phyloP scores from a whole-genome alignment of 23 red algal genomes.

The Gracilaria caudata region DNA sequence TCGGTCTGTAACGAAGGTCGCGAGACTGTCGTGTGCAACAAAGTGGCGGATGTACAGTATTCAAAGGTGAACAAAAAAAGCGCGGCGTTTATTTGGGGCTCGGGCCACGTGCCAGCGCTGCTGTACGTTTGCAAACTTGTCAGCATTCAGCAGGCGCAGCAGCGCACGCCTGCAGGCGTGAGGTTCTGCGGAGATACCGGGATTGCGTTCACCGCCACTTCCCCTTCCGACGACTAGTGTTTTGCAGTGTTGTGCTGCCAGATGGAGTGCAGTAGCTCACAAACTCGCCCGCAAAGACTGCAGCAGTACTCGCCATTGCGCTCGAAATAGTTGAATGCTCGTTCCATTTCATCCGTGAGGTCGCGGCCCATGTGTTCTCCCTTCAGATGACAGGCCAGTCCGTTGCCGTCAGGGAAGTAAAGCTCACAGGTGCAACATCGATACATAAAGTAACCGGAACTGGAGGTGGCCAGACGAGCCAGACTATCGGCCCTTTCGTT shows the following conservation, averaged over 20 bases:
- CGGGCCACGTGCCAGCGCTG: too few relatives aligned
- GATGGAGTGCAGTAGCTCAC: neutral
- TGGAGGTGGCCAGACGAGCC: neutral
- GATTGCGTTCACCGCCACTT: neutral
- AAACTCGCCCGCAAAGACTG: neutral
- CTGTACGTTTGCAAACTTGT: too few relatives aligned
- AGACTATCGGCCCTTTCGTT: neutral
- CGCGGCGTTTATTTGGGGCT: too few relatives aligned
- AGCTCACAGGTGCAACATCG: neutral
- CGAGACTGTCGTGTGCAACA: too few relatives aligned
- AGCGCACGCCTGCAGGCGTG: too few relatives aligned
- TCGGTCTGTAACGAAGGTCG: neutral
- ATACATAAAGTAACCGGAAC: neutral
- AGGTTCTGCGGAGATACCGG: too few relatives aligned
- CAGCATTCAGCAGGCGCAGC: too few relatives aligned
- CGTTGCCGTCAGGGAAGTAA: neutral
- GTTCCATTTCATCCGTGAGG: neutral
- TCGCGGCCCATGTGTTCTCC: neutral
- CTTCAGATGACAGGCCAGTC: conserved; percentile 4
- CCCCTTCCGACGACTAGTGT: neutral
- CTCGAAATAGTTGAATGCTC: neutral
- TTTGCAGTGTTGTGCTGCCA: conserved; percentile 1
- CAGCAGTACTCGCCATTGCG: neutral
- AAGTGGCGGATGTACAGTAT: too few relatives aligned
- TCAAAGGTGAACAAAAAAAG: too few relatives aligned